Conservation (phyloP, 768 basidiomycete genomes). For the Naganishia randhawae region DNA sequence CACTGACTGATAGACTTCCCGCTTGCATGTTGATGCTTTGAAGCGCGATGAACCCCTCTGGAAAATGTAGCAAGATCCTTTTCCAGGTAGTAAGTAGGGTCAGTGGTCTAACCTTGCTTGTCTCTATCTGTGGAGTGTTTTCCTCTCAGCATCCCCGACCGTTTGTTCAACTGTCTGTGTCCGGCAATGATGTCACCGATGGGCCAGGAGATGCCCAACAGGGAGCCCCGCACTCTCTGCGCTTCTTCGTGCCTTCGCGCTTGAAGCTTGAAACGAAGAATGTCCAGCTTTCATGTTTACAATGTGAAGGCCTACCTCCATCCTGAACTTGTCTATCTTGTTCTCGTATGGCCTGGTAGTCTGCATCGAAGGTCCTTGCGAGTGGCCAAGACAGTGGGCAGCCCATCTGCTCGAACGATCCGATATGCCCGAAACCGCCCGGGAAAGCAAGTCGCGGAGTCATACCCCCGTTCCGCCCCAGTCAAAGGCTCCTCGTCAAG, state of each 20-base stretch:
- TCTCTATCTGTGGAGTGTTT: too few relatives aligned
- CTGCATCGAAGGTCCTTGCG: too few relatives aligned
- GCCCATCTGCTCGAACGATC: background rate
- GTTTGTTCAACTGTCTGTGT: background rate
- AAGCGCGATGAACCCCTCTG: background rate
- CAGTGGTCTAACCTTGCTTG: too few relatives aligned
- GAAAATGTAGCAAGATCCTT: too few relatives aligned
- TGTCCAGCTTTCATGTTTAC: background rate
- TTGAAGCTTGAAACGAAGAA: background rate
- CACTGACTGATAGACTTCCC: conserved; percentile 20
- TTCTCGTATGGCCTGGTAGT: background rate
- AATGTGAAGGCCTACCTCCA: background rate
- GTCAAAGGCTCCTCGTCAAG: conserved; percentile 12
- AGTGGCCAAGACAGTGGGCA: background rate
- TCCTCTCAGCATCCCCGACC: too few relatives aligned
- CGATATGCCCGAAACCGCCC: background rate
- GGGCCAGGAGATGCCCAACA: background rate
- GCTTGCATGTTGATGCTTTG: conserved; percentile 7
- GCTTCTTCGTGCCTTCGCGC: background rate
- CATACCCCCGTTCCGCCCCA: conserved; percentile 4
- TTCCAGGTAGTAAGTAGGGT: too few relatives aligned
- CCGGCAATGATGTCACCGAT: background rate
- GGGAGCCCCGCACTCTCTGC: background rate
- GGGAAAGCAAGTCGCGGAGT: conserved; percentile 9
- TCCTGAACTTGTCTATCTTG: too few relatives aligned